These are phyloP conservation scores for Exophiala xenobiotica DNA, from an alignment of 2,329 filamentous ascomycete genomes.

Conservation along the genomic window DNA sequence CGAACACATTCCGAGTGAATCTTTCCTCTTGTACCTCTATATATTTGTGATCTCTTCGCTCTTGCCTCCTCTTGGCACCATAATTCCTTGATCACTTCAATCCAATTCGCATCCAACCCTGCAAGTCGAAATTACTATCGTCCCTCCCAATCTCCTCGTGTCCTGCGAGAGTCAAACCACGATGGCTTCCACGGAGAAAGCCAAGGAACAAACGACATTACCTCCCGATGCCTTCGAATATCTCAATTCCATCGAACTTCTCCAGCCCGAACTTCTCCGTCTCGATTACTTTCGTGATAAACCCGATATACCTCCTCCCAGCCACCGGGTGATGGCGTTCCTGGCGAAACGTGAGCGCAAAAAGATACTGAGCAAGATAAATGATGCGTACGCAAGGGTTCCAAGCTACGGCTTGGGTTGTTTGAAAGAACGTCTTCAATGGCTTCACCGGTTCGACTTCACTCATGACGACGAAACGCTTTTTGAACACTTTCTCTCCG, in stretches of 20 bases:
- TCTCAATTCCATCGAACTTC: constrained; percentile 7
- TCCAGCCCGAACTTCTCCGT: constrained; percentile 1
- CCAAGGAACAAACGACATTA: constrained; percentile 1
- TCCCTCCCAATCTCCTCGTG: constrained; percentile 9
- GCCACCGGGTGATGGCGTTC: constrained; percentile 1
- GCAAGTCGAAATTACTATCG: constrained; percentile 3
- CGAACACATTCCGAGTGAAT: too few relatives aligned
- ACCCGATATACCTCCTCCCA: constrained; percentile 5
- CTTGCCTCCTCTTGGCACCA: constrained; percentile 6
- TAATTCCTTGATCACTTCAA: constrained; percentile 6
- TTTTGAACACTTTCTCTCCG: neutral
- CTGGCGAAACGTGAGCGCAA: constrained; percentile 2
- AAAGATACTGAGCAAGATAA: neutral
- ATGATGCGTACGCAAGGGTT: neutral
- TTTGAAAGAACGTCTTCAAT: constrained; percentile 10
- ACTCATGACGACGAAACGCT: neutral
- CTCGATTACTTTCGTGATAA: neutral
- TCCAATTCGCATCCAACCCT: constrained; percentile 1
- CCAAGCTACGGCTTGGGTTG: neutral
- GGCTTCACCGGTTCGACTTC: constrained; percentile 10
- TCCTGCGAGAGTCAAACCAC: constrained; percentile 7
- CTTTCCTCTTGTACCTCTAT: constrained; percentile 4
- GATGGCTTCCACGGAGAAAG: constrained; percentile 5
- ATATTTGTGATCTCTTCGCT: constrained; percentile 4
- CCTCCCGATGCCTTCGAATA: constrained; percentile 9